phyloP scores from a whole-genome alignment of 2,329 filamentous ascomycete genomes.

The Diaporthe citri region DNA sequence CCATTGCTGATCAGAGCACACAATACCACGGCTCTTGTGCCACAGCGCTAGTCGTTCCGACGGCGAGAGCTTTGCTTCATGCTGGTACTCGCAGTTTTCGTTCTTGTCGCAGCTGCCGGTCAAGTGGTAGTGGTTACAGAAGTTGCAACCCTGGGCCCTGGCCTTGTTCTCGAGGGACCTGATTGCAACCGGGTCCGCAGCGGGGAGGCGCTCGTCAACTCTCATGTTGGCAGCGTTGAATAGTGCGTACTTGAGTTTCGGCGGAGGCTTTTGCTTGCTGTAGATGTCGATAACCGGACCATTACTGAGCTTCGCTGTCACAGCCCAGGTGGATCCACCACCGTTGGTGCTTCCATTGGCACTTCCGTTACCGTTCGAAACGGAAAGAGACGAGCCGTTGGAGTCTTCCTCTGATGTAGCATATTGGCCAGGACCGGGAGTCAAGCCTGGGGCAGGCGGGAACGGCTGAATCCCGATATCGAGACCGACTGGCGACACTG shows the following conservation, averaged over 20 bases:
- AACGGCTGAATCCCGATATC: constrained; percentile 38
- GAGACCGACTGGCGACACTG: not conserved
- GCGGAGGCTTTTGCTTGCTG: constrained; percentile 23
- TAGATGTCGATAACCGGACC: constrained; percentile 38
- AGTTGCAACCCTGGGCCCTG: constrained; percentile 36
- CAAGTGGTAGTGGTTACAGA: constrained; percentile 40
- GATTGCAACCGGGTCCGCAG: constrained; percentile 15
- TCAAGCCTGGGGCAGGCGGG: constrained; percentile 13
- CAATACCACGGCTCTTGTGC: constrained; percentile 40
- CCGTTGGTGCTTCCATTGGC: not conserved
- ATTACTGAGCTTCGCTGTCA: constrained; percentile 34
- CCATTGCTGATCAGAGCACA: constrained; percentile 33
- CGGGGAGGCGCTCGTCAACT: constrained; percentile 37
- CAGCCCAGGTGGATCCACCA: constrained; percentile 28
- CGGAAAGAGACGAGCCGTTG: not conserved
- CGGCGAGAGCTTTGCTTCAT: constrained; percentile 28
- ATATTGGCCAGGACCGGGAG: not conserved
- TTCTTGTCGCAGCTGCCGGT: constrained; percentile 32
- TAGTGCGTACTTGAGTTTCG: constrained; percentile 35
- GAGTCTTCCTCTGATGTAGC: constrained; percentile 7
- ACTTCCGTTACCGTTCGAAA: constrained; percentile 4
- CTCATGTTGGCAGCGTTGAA: constrained; percentile 38
- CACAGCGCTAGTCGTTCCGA: constrained; percentile 37
- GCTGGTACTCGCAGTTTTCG: constrained; percentile 34
- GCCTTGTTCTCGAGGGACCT: constrained; percentile 37